These are phyloP conservation scores for Deuterostichococcus epilithicus DNA, from an alignment of 139 green algal genomes.

Conservation along the genomic window DNA sequence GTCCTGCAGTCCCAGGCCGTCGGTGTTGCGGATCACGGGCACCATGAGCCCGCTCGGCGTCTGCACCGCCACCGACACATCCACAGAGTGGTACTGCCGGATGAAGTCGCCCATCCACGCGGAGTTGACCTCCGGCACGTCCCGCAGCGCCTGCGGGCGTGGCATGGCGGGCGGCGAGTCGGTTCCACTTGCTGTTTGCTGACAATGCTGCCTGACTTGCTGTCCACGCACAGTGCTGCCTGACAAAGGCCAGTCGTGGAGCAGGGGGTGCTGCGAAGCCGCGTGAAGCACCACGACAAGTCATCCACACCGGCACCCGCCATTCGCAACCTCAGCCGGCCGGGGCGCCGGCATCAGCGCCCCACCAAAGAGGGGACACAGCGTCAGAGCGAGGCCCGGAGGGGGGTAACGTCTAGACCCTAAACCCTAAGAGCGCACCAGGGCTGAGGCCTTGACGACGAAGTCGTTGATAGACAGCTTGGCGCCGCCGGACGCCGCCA, in stretches of 20 bases:
- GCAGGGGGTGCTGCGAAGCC: too few species aligned
- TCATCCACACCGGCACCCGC: too few species aligned
- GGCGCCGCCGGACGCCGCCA: slow-evolving; percentile 33
- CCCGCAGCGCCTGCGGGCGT: slow-evolving; percentile 61
- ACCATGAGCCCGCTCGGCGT: slow-evolving; percentile 87
- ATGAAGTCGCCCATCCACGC: slow-evolving; percentile 88
- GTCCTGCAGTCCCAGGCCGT: slow-evolving; percentile 62
- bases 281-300: too few species aligned
- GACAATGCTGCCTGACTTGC: not conserved
- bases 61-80: slow-evolving; percentile 79
- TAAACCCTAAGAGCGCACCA: slow-evolving; percentile 26
- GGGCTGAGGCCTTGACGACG: slow-evolving; percentile 87
- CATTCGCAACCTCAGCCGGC: too few species aligned
- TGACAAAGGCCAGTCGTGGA: too few species aligned
- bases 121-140: slow-evolving; percentile 76
- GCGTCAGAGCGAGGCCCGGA: too few species aligned
- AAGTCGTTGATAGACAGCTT: slow-evolving; percentile 98
- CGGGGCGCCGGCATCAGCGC: too few species aligned
- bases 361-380: too few species aligned
- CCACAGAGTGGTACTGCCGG: slow-evolving; percentile 72
- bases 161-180: slow-evolving; percentile 17
- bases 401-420: too few species aligned
- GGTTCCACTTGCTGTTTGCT: too few species aligned
- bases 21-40: slow-evolving; percentile 74
- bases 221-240: not conserved